These are phyloP conservation scores for Penicillium robsamsonii DNA, from an alignment of 495 filamentous ascomycete species.

Conservation along the genomic window DNA sequence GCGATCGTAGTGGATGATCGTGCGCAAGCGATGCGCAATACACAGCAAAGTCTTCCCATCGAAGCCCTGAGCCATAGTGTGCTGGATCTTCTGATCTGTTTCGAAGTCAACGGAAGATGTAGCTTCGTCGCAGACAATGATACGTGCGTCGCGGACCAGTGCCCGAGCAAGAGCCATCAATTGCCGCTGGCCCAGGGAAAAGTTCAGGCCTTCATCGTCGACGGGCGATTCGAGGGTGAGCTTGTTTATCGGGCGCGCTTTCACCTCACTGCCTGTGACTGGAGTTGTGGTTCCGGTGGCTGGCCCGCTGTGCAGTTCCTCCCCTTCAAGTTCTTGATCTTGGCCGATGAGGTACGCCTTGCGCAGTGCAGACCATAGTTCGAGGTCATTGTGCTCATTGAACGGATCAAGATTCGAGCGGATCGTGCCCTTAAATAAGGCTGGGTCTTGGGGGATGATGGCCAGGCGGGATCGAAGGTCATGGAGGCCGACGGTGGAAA, in stretches of 20 bases:
- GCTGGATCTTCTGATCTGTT: slow-evolving; percentile 93
- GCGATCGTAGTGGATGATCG: slow-evolving; percentile 90
- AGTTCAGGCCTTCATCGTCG: slow-evolving; percentile 95
- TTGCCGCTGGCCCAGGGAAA: slow-evolving; percentile 93
- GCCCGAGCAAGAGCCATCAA: slow-evolving; percentile 93
- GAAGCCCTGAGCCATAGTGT: slow-evolving; percentile 84
- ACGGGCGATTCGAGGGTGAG: slow-evolving; percentile 82
- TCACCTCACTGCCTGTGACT: slow-evolving; percentile 12
- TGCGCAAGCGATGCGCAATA: slow-evolving; percentile 90
- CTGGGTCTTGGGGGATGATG: slow-evolving; percentile 96
- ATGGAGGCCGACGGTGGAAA: slow-evolving; percentile 76
- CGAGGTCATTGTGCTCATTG: slow-evolving; percentile 78
- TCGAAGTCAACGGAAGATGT: slow-evolving; percentile 93
- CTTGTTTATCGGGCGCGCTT: slow-evolving; percentile 34
- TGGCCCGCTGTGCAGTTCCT: slow-evolving; percentile 23
- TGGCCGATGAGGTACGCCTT: slow-evolving; percentile 74
- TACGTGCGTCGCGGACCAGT: slow-evolving; percentile 78
- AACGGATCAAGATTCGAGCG: slow-evolving; percentile 92
- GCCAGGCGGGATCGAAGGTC: slow-evolving; percentile 85
- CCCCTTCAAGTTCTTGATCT: slow-evolving; percentile 25
- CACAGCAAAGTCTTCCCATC: slow-evolving; percentile 85
- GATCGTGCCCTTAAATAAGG: slow-evolving; percentile 88
- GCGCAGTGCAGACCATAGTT: slow-evolving; percentile 82
- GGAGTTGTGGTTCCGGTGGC: slow-evolving; percentile 15
- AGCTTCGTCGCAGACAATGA: slow-evolving; percentile 96